Conservation (phyloP, 2,329 filamentous ascomycete genomes). For the Claviceps pusilla region DNA sequence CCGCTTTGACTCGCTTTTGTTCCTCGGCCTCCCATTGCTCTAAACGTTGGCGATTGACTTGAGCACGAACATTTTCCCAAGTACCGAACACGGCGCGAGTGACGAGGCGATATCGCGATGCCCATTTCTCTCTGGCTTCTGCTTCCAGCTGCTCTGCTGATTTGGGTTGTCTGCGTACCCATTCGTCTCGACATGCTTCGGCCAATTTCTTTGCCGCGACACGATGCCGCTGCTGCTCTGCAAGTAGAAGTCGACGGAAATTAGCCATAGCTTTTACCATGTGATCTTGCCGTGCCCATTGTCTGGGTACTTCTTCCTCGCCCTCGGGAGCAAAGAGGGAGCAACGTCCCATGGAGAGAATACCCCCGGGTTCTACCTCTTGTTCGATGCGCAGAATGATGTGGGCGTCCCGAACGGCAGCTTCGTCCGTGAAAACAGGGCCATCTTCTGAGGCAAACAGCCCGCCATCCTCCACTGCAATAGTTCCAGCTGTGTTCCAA, state of each 20-base stretch:
- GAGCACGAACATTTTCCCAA: slow-evolving; percentile 48
- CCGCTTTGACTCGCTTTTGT: slow-evolving; percentile 49
- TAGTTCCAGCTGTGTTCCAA: slow-evolving; percentile 31
- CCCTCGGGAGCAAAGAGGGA: slow-evolving; percentile 59
- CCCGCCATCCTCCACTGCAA: slow-evolving; percentile 45
- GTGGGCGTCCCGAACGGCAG: slow-evolving; percentile 52
- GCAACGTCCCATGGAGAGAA: slow-evolving; percentile 56
- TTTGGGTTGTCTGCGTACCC: slow-evolving; percentile 58
- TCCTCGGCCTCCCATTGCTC: slow-evolving; percentile 51
- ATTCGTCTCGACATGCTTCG: slow-evolving; percentile 61
- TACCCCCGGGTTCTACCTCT: slow-evolving; percentile 59
- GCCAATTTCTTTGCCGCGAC: slow-evolving; percentile 66
- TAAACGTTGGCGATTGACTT: slow-evolving; percentile 45
- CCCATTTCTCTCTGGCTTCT: slow-evolving; percentile 56
- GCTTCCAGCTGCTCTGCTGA: slow-evolving; percentile 66
- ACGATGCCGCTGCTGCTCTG: slow-evolving; percentile 65
- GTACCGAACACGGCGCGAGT: slow-evolving; percentile 40
- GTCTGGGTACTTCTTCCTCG: slow-evolving; percentile 55
- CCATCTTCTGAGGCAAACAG: slow-evolving; percentile 41
- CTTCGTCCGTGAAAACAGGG: slow-evolving; percentile 41
- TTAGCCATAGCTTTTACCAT: slow-evolving; percentile 64
- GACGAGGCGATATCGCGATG: slow-evolving; percentile 56
- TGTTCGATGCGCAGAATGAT: slow-evolving; percentile 55
- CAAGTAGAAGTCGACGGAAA: slow-evolving; percentile 64
- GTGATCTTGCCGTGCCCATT: slow-evolving; percentile 82